Evolutionary conservation across 805 yeast species (phyloP).

Genomic region (Candida germanica): DNA sequence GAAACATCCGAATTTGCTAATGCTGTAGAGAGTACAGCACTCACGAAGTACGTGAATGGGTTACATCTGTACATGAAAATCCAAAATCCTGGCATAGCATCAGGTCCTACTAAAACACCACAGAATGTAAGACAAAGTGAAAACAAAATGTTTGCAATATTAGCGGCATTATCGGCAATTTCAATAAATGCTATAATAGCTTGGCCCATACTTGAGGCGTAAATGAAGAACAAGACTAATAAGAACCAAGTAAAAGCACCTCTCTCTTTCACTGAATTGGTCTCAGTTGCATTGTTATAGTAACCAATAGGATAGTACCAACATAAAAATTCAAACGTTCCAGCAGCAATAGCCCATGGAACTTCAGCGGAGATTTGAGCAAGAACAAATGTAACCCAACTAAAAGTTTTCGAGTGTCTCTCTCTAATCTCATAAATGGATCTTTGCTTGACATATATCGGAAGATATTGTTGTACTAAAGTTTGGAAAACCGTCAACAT

Average conservation of each 20-base stretch:
- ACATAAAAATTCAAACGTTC: conserved; percentile 38
- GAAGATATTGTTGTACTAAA: conserved; percentile 39
- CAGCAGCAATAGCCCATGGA: conserved; percentile 44
- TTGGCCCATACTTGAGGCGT: conserved; percentile 28
- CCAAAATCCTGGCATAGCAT: conserved; percentile 50
- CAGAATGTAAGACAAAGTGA: conserved; percentile 35
- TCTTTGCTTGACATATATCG: conserved; percentile 44
- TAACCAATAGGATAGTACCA: conserved; percentile 62
- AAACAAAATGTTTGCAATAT: conserved; percentile 26
- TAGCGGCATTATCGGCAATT: conserved; percentile 32
- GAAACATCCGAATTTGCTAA: conserved; percentile 35
- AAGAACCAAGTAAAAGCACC: conserved; percentile 39
- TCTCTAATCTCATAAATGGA: conserved; percentile 48
- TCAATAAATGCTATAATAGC: conserved; percentile 27
- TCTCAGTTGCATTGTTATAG: conserved; percentile 50
- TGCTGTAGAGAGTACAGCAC: conserved; percentile 43
- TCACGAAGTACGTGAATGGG: conserved; percentile 65
- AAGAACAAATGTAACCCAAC: conserved; percentile 41
- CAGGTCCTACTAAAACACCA: conserved; percentile 34
- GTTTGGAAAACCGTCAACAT: conserved; percentile 38
- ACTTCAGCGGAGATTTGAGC: conserved; percentile 45
- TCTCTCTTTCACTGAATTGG: conserved; percentile 34
- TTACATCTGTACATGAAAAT: conserved; percentile 70
- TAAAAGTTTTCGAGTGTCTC: conserved; percentile 42
- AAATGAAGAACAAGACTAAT: conserved; percentile 23